Evolutionary conservation across 2,329 filamentous ascomycete genomes (phyloP), one percentile per base, ranked within the genome.

Genomic region (Parastagonospora nodorum): DNA sequence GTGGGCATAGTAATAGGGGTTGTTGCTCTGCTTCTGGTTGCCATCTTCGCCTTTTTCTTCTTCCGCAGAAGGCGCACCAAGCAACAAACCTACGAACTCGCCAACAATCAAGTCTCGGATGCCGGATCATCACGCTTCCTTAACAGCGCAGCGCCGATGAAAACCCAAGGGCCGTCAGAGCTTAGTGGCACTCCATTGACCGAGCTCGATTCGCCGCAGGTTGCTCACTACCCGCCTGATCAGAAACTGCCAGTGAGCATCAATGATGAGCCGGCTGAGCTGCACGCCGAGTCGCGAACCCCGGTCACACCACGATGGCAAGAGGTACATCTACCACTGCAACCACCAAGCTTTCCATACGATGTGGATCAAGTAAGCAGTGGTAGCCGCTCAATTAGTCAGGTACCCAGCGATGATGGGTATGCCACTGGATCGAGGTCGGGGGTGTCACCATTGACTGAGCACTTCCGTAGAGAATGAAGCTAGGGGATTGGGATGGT

Each of bases 1-100:
- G 64, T 61, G 9, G 72, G 72, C 12, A 71, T 72, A 45, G 68
- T 64, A 8, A 54, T 67, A 2, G 72, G 64, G 19, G 54, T 44
- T 31, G 50, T 53, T 30, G 42, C 54, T 5, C 38, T 63, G 33
- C 32, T 67, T 24, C 35, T 66, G 9, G n/a, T 65, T 30, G 39
- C 62, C 16, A 30, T 60, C n/a, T 41, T 65, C 31, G 61, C 51
- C 6, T 39, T 58, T 4, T 52, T 69, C 16, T 43, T 70, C 44
- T 49, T 69, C 50, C 60, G 62, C 24, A 60, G 53, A 40, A 64
- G 63, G 12, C 62, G 42, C 7, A 28, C 31, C n/a, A 43, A 44
- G 24, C 55, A 57, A 24, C 50, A 58, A 19, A 53, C 45, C 16
- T 58, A 61, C 37, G 66, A 68, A 36, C 53, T 68, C 16, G 57